These are phyloP conservation scores for Chlorella ohadii DNA, from an alignment of 139 green algal species.

Conservation along the genomic window DNA sequence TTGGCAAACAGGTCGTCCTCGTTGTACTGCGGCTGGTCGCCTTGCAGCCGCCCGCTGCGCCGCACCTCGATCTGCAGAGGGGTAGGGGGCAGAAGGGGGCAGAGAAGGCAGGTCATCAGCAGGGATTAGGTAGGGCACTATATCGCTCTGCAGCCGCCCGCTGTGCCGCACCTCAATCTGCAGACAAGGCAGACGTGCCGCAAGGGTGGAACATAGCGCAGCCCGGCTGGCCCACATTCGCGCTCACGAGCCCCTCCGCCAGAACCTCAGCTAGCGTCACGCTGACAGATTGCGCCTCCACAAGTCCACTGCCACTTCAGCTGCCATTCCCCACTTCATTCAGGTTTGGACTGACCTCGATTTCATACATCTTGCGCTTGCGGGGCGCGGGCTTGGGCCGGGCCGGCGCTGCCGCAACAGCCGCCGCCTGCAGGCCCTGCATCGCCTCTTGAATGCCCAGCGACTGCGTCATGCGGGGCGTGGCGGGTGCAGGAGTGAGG, in stretches of 20 bases:
- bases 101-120: not conserved
- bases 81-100: not conserved
- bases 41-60: slow-evolving; percentile 31
- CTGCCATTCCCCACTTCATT: no score
- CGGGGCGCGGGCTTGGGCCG: not conserved
- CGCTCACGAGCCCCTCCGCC: no score
- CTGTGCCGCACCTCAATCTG: no score
- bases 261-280: no score
- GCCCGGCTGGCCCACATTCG: no score
- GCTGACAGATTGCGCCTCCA: no score
- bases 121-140: no score
- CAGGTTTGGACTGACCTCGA: slow-evolving; percentile 10
- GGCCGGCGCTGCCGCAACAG: not conserved
- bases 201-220: no score
- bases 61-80: slow-evolving; percentile 28
- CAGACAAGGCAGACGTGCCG: no score
- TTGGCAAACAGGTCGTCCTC: slow-evolving; percentile 37
- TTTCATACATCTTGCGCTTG: slow-evolving; percentile 43
- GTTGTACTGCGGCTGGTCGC: slow-evolving; percentile 9
- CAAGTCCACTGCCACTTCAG: no score
- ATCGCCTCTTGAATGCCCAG: slow-evolving; percentile 37
- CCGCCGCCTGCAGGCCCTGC: slow-evolving; percentile 2
- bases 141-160: no score
- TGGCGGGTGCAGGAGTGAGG: not conserved
- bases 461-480: slow-evolving; percentile 22